Evolutionary conservation across 805 yeast species (phyloP), one percentile per base, ranked within the genome.

Genomic region (Kluyveromyces siamensis): DNA sequence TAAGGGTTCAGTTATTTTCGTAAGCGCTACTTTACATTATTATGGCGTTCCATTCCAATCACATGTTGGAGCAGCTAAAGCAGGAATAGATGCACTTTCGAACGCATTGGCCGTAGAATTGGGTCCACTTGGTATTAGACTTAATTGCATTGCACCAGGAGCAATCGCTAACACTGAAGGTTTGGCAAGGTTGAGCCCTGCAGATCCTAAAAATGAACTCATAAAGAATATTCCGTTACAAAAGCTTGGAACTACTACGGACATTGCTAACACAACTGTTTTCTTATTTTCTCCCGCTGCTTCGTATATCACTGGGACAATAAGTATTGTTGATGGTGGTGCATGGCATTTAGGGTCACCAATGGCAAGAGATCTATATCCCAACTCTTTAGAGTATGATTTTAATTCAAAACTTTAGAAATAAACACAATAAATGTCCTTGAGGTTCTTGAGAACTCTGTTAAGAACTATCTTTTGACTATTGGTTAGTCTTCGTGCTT

Each of bases 1-100:
- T 57, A 80, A 79, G 65, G 97, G 98, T 25, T 68, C 80, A 2
- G 72, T 87, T 14, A 55, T 90, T 11, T 88, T 90, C 57, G 86
- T 91, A 17, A 79, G 90, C 44, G 95, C 98, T 2, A 90, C 97
- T 2, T 74, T 91, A 51, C 97, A 91, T 67, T 87, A 86, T 66
- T 77, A 80, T 57, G 97, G 97, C 10, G 80, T 85, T 27, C 96
- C 96, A 13, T 81, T 84, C 70, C 97, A 91, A 68, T 59, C 81
- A 6, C 97, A 91, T 60, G 96, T 89, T 2, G 84, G 90, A 6
- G 96, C 97, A 0, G 97, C 97, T 2, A 91, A 91, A 68, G 96
- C 97, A 1, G 98, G 96, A 25, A 76, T 91, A 40, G 98, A 91
- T 64, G 95, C 96, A 2, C 71, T 90, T 37, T 80, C 87, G 27